Evolutionary conservation across 768 basidiomycete genomes (phyloP), one percentile per base, ranked within the genome.

Genomic region (Lactifluus volemus): DNA sequence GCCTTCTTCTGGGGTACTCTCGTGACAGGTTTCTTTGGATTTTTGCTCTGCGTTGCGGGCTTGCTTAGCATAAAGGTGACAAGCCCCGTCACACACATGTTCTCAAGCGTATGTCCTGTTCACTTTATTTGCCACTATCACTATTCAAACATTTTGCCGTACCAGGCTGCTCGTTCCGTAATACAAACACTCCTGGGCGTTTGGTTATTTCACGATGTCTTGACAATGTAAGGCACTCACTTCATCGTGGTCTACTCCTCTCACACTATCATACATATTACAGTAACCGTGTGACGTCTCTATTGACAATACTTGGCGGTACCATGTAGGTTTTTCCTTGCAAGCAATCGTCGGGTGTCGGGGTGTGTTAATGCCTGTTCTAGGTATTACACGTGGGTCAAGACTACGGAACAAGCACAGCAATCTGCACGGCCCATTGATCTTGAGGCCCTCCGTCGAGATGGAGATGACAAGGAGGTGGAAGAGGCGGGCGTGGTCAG

Each of bases 31-130:
- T 63, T 85, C n/a, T 87, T 89, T 63, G 89, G 89, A 2, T 92
- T 91, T 75, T 70, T 91, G 61, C 83, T 92, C 42, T 89, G 87
- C 65, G 73, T 92, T 44, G 88, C 90, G 1, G 88, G 87, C 21
- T 73, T 91, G 66, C 74, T 92, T 63, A 88, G 86, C 68, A 89
- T 92, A 75, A 87, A 87, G 69, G 81, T 89, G 53, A 91, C 89
- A 15, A 87, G 85, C 59, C 89, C 89, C 5, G 80, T 92, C 56
- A 90, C 88, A 1, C 90, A 91, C 70, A 92, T 90, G 88, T 88
- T 92, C 73, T 85, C 84, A 15, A 86, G 80, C 64, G 87, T 88
- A 67, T 70, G 84, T 77, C 44, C 42, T 34, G 1, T 56, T 42
- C 14, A 58, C 49, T 32, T n/a, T 8, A 15, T 29, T 14, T 34